Base-by-base conservation (phyloP, 2,329 filamentous ascomycete genomes). In the Sclerotinia subarctica region DNA sequence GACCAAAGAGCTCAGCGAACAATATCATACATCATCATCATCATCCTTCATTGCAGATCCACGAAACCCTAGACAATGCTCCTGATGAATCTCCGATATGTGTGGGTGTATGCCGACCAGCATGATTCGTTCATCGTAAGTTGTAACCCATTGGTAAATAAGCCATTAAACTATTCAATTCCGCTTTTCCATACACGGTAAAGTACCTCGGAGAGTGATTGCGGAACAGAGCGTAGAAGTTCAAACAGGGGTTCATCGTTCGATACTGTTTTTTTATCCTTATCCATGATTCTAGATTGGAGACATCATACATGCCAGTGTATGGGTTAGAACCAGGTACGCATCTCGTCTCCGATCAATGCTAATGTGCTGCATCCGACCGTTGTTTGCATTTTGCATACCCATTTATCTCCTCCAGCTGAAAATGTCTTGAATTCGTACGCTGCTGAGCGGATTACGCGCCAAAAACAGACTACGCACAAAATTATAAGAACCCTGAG, bases 281-380 rank as follows among this genome's bases (percentile, higher is more conserved):
- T 35, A 35, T 54, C 52, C 35, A 38, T 56, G 29, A 56, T 35
- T 38, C 32, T 56, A 13, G 53, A 56, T 35, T 56, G 53, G 21
- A 56, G 38, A 42, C 38, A 42, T 42, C 38, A 42, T 42, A 42
- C 35, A 56, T 56, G 53, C 29, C 7, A 38, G 29, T 42, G 38
- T 56, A 56, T 56, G 29, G 53, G 32, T 56, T 56, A 32, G n/a
- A 35, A 56, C 53, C 53, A 56, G 29, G 53, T 56, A 56, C 53
- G 32, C 13, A n/a, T 38, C 29, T 56, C 53, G 53, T 56, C 53
- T 56, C 29, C 53, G 53, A 15, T 56, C 53, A 56, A 56, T 56
- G 29, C 53, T 56, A 32, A 21, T 56, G 53, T 56, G 53, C 53
- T 38, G 53, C 53, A 56, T 38, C 29, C 53, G 32, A n/a, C 53